Evolutionary conservation across 176 grass and related monocot genomes (phyloP).

Genomic region (Ampelocalamus luodianensis): DNA sequence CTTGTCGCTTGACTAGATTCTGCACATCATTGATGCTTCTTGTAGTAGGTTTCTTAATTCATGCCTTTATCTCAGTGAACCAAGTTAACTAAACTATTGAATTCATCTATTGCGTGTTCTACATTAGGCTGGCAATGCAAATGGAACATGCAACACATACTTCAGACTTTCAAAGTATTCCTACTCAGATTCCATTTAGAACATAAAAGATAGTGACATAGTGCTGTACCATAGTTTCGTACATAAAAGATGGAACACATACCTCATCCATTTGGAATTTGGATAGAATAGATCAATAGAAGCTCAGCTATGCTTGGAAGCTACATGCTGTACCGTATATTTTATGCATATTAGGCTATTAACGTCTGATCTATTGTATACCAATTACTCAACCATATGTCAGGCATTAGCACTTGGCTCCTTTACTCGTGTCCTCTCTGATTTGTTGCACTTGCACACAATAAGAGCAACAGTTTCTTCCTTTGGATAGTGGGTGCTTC

Average conservation of each 20-base stretch:
- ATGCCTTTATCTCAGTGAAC: background rate
- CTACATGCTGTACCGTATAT: background rate
- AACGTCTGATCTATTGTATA: background rate
- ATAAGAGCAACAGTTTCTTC: background rate
- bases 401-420: background rate
- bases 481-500: background rate
- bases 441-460: slow-evolving; percentile 7
- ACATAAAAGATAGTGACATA: background rate
- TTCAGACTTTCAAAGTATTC: background rate
- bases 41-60: slow-evolving; percentile 16
- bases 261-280: background rate
- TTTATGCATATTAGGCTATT: background rate
- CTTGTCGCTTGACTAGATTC: slow-evolving; percentile 18
- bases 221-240: too few relatives aligned
- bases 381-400: background rate
- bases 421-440: background rate
- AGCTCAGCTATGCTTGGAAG: slow-evolving; percentile 6
- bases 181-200: background rate
- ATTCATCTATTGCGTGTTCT: background rate
- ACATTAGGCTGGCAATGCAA: background rate
- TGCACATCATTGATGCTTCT: background rate
- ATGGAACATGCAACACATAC: background rate
- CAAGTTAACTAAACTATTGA: slow-evolving; percentile 12
- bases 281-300: slow-evolving; percentile 17
- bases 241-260: too few relatives aligned